Evolutionary conservation across 108 stramenopile genomes (phyloP), one percentile per base, ranked within the genome.

Genomic region (Seminavis robusta): DNA sequence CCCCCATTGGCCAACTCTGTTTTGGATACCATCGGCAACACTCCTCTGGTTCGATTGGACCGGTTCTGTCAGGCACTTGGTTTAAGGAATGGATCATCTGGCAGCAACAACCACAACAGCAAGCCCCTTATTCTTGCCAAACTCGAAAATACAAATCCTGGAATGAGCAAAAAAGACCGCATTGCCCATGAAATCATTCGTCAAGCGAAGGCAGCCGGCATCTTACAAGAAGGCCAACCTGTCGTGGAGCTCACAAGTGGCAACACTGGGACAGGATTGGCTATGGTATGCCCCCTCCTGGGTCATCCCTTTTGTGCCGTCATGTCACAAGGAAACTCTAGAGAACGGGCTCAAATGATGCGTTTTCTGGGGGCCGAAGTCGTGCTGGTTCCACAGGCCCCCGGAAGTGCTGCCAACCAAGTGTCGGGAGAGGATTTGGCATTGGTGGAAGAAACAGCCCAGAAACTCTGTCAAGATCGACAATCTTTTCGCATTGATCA

Each of bases 31-130:
- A 80, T 94, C 39, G 88, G 88, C 1, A 67, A 82, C 60, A 94
- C 89, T 28, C 94, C 94, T 0, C 60, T 95, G 34, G 78, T 95
- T n/a, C n/a, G n/a, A n/a, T n/a, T n/a, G n/a, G n/a, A n/a, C n/a
- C n/a, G n/a, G n/a, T n/a, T n/a, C n/a, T n/a, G n/a, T n/a, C n/a
- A n/a, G n/a, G n/a, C n/a, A n/a, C n/a, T n/a, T n/a, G n/a, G n/a
- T n/a, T n/a, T n/a, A n/a, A n/a, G n/a, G n/a, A n/a, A n/a, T n/a
- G n/a, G n/a, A n/a, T n/a, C n/a, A n/a, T n/a, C n/a, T n/a, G n/a
- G n/a, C n/a, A n/a, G n/a, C n/a, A n/a, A n/a, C n/a, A n/a, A n/a
- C n/a, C 19, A 49, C 21, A 49, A 23, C 3, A 49, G 21, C 47
- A 49, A 49, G 21, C 47, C 19, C 21, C 30, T 49, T 49, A 49